Conservation (phyloP, 2,329 filamentous ascomycete species). For the Teratosphaeria nubilosa region DNA sequence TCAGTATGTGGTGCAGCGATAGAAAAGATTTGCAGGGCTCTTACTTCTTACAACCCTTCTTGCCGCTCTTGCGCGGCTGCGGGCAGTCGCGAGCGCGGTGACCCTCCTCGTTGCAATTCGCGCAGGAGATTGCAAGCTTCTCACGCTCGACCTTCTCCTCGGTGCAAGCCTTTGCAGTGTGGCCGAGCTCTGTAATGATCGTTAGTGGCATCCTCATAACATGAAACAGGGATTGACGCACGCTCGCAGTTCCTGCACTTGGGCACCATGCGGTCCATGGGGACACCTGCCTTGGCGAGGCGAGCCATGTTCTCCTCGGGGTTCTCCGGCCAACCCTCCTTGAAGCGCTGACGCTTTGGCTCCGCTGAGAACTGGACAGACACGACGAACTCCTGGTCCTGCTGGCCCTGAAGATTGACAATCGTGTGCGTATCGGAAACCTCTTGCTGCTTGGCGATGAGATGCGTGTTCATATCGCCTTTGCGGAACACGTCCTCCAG, state of each 20-base stretch:
- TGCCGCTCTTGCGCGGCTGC: constrained; percentile 31
- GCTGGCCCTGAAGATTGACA: constrained; percentile 61
- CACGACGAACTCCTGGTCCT: constrained; percentile 41
- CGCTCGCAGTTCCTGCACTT: constrained; percentile 43
- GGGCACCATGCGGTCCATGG: constrained; percentile 39
- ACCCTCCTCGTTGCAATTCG: constrained; percentile 42
- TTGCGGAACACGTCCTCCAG: constrained; percentile 52
- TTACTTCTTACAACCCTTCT: constrained; percentile 34
- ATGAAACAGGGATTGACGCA: constrained; percentile 16
- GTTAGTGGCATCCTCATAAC: not conserved
- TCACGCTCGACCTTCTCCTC: constrained; percentile 34
- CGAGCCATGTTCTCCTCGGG: constrained; percentile 43
- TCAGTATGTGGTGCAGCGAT: not conserved
- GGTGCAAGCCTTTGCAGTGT: constrained; percentile 37
- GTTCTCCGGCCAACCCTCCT: constrained; percentile 39
- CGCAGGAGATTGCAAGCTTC: constrained; percentile 38
- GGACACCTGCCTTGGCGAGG: constrained; percentile 41
- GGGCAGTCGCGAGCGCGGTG: constrained; percentile 55
- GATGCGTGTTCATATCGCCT: constrained; percentile 44
- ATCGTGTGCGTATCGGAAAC: constrained; percentile 51
- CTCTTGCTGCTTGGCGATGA: constrained; percentile 52
- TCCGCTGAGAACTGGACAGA: constrained; percentile 39
- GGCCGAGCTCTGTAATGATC: constrained; percentile 35
- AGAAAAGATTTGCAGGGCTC: constrained; percentile 17
- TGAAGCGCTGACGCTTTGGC: constrained; percentile 36